phyloP scores from a whole-genome alignment of 2,329 filamentous ascomycete species.

The Dactylonectria macrodidyma region DNA sequence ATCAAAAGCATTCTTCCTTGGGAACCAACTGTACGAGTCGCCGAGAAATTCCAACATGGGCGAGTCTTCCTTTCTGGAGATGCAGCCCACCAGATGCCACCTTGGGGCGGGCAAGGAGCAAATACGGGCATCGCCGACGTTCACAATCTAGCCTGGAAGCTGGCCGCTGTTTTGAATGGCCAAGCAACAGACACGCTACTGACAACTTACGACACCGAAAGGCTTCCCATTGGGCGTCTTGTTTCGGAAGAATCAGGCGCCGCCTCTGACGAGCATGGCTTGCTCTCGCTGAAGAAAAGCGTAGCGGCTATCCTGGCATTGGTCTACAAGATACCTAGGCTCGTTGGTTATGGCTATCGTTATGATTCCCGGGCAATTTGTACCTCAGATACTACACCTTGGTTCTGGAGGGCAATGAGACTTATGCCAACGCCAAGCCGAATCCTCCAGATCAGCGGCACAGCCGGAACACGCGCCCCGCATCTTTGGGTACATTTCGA shows the following conservation, averaged over 20 bases:
- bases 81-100: slow-evolving; percentile 15
- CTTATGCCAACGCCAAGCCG: neutral
- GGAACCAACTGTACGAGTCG: slow-evolving; percentile 13
- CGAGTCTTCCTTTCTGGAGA: slow-evolving; percentile 14
- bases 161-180: neutral
- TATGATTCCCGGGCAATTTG: slow-evolving; percentile 2
- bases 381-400: slow-evolving; percentile 1
- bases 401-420: slow-evolving; percentile 5
- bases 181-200: neutral
- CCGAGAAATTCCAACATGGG: slow-evolving; percentile 9
- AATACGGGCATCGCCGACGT: slow-evolving; percentile 15
- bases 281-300: slow-evolving; percentile 3
- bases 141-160: slow-evolving; percentile 19
- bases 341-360: slow-evolving; percentile 11
- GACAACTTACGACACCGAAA: slow-evolving; percentile 1
- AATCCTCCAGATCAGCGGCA: slow-evolving; percentile 2
- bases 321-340: neutral
- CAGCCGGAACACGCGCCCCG: slow-evolving; percentile 7
- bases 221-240: slow-evolving; percentile 13
- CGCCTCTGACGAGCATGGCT: neutral
- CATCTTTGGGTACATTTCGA: slow-evolving; percentile 13
- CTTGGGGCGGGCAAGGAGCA: slow-evolving; percentile 16
- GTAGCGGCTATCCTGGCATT: neutral
- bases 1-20: slow-evolving; percentile 9
- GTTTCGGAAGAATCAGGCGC: slow-evolving; percentile 18